Evolutionary conservation across 2,329 filamentous ascomycete genomes (phyloP).

Genomic region (Rosellinia necatrix): DNA sequence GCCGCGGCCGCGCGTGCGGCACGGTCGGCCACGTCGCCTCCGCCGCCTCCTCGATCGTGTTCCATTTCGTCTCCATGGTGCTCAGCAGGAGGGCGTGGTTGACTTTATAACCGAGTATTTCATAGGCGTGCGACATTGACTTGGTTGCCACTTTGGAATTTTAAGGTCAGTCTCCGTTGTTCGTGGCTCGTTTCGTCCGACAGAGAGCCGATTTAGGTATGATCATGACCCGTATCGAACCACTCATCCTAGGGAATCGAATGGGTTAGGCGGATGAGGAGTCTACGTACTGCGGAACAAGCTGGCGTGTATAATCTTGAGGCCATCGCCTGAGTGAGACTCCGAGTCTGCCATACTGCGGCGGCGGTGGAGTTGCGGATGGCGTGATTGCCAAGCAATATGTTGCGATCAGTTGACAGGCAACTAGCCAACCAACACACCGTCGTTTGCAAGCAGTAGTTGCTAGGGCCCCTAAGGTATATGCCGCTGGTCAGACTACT

Average conservation of each 20-base stretch:
- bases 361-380: constrained; percentile 12
- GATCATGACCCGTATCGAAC: no score
- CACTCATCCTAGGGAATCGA: not conserved
- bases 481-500: no score
- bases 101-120: constrained; percentile 25
- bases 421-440: not conserved
- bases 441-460: no score
- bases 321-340: constrained; percentile 14
- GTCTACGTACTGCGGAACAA: constrained; percentile 13
- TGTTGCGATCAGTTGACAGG: constrained; percentile 5
- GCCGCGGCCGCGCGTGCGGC: not conserved
- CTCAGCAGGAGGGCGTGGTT: constrained; percentile 17
- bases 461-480: no score
- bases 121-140: constrained; percentile 29
- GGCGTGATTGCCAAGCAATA: constrained; percentile 8
- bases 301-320: constrained; percentile 19
- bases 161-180: not conserved
- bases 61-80: constrained; percentile 14
- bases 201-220: no score
- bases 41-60: constrained; percentile 8
- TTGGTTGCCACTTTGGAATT: constrained; percentile 25
- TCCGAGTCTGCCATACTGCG: constrained; percentile 12
- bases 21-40: constrained; percentile 13
- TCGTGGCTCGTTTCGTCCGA: no score
- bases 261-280: not conserved